These are phyloP conservation scores for Colletotrichum incanum DNA, from an alignment of 2,329 filamentous ascomycete species.

Conservation along the genomic window DNA sequence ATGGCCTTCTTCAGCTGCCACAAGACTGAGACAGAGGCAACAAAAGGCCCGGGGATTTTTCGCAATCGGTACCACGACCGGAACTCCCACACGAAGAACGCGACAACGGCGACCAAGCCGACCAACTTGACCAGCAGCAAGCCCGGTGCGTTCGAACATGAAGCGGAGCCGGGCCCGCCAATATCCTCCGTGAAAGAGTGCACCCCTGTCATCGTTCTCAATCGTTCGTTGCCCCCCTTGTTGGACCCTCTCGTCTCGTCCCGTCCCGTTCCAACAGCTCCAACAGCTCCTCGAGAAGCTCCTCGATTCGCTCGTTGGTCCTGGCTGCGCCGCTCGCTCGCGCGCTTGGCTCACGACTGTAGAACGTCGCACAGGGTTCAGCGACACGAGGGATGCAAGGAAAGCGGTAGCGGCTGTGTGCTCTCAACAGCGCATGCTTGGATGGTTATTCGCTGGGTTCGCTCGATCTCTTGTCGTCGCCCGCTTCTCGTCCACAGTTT, in stretches of 20 bases:
- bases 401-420: neutral
- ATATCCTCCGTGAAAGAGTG: neutral
- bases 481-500: conserved; percentile 5
- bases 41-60: conserved; percentile 50
- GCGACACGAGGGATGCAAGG: neutral
- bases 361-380: conserved; percentile 19
- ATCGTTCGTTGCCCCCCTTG: neutral
- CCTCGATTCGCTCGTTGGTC: neutral
- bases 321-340: conserved; percentile 18
- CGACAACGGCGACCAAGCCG: neutral
- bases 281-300: neutral
- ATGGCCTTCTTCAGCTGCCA: conserved; percentile 49
- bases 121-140: conserved; percentile 6
- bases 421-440: conserved; percentile 24
- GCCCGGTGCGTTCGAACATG: neutral
- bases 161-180: neutral
- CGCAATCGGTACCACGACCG: conserved; percentile 50
- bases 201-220: conserved; percentile 2
- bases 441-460: neutral
- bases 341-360: conserved; percentile 6
- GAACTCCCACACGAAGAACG: conserved; percentile 40
- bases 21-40: conserved; percentile 46
- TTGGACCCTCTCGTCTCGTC: neutral
- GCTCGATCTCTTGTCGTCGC: neutral
- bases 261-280: neutral